Conservation (phyloP, 2,329 filamentous ascomycete genomes). For the Fusarium begoniae region DNA sequence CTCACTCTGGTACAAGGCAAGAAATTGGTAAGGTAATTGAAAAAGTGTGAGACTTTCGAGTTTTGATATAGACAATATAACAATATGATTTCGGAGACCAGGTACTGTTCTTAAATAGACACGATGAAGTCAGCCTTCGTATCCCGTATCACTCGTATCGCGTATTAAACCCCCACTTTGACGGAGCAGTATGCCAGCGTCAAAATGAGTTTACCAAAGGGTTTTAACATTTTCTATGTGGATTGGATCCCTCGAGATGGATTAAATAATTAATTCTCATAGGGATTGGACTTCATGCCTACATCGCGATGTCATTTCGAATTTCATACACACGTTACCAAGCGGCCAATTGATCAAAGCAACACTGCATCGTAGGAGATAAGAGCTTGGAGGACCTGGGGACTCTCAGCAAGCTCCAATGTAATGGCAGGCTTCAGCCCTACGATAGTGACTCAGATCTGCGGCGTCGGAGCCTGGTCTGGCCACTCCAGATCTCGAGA, state of each 20-base stretch:
- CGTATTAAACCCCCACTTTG: neutral
- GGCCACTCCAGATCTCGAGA: neutral
- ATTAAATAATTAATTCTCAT: fast-evolving
- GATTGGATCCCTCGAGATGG: neutral
- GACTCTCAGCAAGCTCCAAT: neutral
- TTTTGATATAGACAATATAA: fast-evolving
- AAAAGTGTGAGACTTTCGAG: fast-evolving
- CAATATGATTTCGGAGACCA: too few species aligned
- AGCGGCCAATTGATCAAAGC: too few species aligned
- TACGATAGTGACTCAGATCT: neutral
- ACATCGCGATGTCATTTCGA: fast-evolving
- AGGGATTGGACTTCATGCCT: neutral
- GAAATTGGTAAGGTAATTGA: fast-evolving
- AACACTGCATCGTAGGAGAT: neutral
- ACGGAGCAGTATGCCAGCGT: too few species aligned
- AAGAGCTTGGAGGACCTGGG: fast-evolving
- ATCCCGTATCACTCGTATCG: neutral
- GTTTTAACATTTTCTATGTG: too few species aligned
- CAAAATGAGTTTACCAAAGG: too few species aligned
- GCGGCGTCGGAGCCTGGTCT: neutral
- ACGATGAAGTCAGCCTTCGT: conserved; percentile 48
- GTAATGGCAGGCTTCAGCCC: neutral
- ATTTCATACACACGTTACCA: fast-evolving
- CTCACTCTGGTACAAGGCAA: fast-evolving
- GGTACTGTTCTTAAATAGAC: neutral